A percentile compares a stretch with the other conserved stretches of the same genome.
Conservation (phyloP, 164 flowering plant genomes). For the Umbilicus rupestris region DNA sequence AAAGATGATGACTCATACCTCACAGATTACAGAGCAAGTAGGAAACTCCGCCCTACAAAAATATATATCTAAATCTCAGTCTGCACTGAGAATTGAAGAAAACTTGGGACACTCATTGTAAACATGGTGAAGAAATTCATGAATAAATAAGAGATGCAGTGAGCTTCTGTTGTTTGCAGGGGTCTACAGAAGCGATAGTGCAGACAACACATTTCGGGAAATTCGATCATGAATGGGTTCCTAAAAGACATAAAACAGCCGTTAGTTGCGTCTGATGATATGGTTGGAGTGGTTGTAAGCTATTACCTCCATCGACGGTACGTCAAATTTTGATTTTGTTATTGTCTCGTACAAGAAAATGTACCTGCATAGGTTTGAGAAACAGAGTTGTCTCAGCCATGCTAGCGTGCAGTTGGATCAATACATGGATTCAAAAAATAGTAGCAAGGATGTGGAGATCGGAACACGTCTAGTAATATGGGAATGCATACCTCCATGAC, state of each 20-base stretch:
- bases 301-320: conserved; percentile 47
- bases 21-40: too few relatives aligned
- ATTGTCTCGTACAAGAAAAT: conserved; percentile 83
- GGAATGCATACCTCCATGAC: conserved; percentile 59
- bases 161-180: background rate
- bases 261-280: background rate
- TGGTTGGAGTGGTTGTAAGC: background rate
- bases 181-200: conserved; percentile 38
- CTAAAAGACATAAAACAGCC: conserved; percentile 30
- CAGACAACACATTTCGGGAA: conserved; percentile 53
- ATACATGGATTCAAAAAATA: background rate
- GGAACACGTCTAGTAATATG: conserved; percentile 8
- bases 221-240: conserved; percentile 75
- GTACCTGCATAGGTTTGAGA: conserved; percentile 37
- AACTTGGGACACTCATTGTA: too few relatives aligned
- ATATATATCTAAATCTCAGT: too few relatives aligned
- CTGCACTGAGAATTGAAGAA: too few relatives aligned
- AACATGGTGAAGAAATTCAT: too few relatives aligned
- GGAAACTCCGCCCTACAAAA: too few relatives aligned
- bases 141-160: background rate
- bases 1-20: too few relatives aligned
- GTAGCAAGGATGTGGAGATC: background rate
- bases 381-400: background rate
- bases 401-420: too few relatives aligned
- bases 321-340: conserved; percentile 62